A percentile compares a stretch with the other conserved stretches of the same genome.
phyloP scores from a whole-genome alignment of 805 yeast species.

The Candida piceae region DNA sequence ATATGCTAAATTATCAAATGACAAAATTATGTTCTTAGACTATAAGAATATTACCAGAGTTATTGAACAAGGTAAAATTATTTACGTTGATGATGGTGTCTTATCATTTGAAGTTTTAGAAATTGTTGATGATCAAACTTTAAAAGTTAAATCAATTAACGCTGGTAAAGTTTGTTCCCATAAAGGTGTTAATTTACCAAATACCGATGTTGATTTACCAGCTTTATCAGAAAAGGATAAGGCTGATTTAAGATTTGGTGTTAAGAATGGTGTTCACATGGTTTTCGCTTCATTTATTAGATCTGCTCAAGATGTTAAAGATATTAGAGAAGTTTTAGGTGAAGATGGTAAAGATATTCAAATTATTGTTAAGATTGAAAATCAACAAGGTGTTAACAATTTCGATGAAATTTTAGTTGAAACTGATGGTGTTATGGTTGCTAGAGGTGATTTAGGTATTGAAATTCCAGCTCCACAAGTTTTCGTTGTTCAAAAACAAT shows the following conservation, averaged over 20 bases:
- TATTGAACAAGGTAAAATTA: conserved; percentile 78
- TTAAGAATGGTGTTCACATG: conserved; percentile 97
- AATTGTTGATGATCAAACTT: conserved; percentile 70
- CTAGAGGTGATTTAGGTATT: conserved; percentile 99
- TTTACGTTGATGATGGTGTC: conserved; percentile 97
- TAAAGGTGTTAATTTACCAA: conserved; percentile 99
- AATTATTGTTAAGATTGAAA: conserved; percentile 96
- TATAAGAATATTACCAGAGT: conserved; percentile 96
- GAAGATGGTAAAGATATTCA: conserved; percentile 95
- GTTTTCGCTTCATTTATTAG: conserved; percentile 97
- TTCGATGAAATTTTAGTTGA: conserved; percentile 91
- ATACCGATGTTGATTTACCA: conserved; percentile 97
- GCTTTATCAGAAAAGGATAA: conserved; percentile 96
- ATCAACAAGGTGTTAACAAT: conserved; percentile 99
- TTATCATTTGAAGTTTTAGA: conserved; percentile 89
- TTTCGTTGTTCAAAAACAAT: conserved; percentile 96
- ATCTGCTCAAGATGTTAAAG: conserved; percentile 81
- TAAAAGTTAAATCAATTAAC: conserved; percentile 85
- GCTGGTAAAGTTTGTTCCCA: conserved; percentile 95
- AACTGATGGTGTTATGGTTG: conserved; percentile 99
- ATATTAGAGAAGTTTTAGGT: conserved; percentile 92
- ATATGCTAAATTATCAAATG: conserved; percentile 68
- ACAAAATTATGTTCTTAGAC: conserved; percentile 81
- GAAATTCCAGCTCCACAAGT: conserved; percentile 99
- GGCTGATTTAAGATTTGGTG: conserved; percentile 90